Evolutionary conservation across 495 filamentous ascomycete genomes (phyloP), one percentile per base, ranked within the genome.

Genomic region (Hypoxylon intermedium): DNA sequence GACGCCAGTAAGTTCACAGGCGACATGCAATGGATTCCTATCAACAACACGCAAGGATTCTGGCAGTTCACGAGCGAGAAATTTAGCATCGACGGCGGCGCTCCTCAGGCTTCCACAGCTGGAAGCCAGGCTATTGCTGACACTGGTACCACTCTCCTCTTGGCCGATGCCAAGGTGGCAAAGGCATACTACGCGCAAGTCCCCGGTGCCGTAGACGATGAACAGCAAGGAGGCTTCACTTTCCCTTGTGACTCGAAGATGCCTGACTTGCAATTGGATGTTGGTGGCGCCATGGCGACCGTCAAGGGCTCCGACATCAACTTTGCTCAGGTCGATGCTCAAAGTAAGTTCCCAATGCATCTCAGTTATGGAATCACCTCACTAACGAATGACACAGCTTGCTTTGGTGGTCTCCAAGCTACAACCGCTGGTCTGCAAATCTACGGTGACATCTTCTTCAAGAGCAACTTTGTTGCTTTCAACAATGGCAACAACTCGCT

Each of bases 361-460:
- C 16, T 4, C 41, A 36, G 0, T 16, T 37, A 11, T n/a, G 0
- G 21, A 49, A 33, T 31, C 12, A 36, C 7, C 18, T 21, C 55
- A 40, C 46, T 67, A 60, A 67, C 38, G 18, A 48, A 30, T 30
- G 37, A 41, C 51, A 89, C 51, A 89, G 86, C 80, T 34, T 92
- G 89, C 76, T 89, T 85, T 58, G 88, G 88, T 51, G 89, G 87
- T 52, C 63, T 92, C 36, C 89, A 91, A 76, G 83, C 83, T 9
- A 89, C 83, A 33, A 59, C 80, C 4, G 77, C 79, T 11, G 72
- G 69, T 2, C 65, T 90, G 57, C 85, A 91, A 68, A 88, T 95
- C 67, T 88, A 86, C 60, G 91, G 91, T 9, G 90, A 93, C 64
- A 82, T 89, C 55, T 87, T 95, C 68, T 85, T 95, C 68, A 91